phyloP scores from a whole-genome alignment of 83 land plant species.

The Isoetes engelmannii region DNA sequence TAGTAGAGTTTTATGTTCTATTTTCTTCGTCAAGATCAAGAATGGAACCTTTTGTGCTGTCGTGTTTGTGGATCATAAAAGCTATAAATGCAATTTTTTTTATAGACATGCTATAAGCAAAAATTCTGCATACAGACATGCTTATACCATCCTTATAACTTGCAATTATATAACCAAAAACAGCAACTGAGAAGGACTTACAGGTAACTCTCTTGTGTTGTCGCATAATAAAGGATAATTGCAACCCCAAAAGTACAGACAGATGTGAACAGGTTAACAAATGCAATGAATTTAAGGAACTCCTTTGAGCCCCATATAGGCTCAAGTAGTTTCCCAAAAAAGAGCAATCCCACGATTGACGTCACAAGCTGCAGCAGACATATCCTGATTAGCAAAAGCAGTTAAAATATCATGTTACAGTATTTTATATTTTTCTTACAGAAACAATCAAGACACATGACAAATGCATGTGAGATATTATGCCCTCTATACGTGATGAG shows the following conservation, averaged over 20 bases:
- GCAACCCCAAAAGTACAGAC: constrained; percentile 62
- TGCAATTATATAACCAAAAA: background rate
- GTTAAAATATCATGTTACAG: too few species aligned
- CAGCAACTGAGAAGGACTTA: constrained; percentile 36
- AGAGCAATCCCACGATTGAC: constrained; percentile 62
- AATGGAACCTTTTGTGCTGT: too few species aligned
- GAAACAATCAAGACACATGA: too few species aligned
- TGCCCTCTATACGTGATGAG: too few species aligned
- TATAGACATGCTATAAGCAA: background rate
- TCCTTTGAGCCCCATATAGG: constrained; percentile 90
- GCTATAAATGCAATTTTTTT: background rate
- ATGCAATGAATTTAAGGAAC: constrained; percentile 74
- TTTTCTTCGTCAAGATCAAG: too few species aligned
- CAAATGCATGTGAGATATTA: too few species aligned
- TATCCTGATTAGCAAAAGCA: background rate
- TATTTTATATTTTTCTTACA: too few species aligned
- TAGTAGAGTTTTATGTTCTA: too few species aligned
- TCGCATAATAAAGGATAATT: constrained; percentile 60
- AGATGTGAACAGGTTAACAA: constrained; percentile 65
- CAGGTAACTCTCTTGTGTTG: constrained; percentile 62
- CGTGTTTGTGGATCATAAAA: too few species aligned
- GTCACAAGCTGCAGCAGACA: constrained; percentile 40
- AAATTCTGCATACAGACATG: background rate
- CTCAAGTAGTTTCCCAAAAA: constrained; percentile 70
- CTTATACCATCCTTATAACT: background rate